phyloP scores from a whole-genome alignment of 1,139 yeast species.

The Debaryomyces nepalensis region DNA sequence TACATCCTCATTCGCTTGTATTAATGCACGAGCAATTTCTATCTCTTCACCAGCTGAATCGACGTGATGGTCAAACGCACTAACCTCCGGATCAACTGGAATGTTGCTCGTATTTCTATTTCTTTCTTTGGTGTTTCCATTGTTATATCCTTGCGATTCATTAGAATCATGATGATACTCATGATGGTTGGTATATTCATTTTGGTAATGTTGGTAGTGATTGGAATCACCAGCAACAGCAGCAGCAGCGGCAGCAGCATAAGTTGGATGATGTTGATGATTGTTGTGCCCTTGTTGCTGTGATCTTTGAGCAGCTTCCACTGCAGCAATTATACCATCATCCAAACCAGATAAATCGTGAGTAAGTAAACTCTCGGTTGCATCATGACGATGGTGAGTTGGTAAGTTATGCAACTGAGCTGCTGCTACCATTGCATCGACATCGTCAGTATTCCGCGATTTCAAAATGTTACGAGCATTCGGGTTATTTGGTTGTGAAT shows the following conservation, averaged over 20 bases:
- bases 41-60: slow-evolving; percentile 54
- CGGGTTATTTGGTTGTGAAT: slow-evolving; percentile 28
- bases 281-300: slow-evolving; percentile 26
- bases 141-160: slow-evolving; percentile 12
- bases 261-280: slow-evolving; percentile 26
- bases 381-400: slow-evolving; percentile 31
- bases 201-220: slow-evolving; percentile 23
- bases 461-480: slow-evolving; percentile 29
- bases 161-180: slow-evolving; percentile 21
- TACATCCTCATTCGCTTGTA: slow-evolving; percentile 58
- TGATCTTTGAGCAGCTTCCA: slow-evolving; percentile 62
- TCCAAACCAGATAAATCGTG: slow-evolving; percentile 51
- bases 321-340: slow-evolving; percentile 67
- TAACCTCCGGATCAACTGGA: slow-evolving; percentile 65
- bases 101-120: slow-evolving; percentile 27
- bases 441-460: slow-evolving; percentile 31
- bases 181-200: slow-evolving; percentile 29
- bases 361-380: slow-evolving; percentile 31
- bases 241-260: slow-evolving; percentile 51
- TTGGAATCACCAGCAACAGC: slow-evolving; percentile 33
- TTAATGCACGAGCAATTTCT: slow-evolving; percentile 68
- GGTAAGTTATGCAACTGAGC: slow-evolving; percentile 41
- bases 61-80: slow-evolving; percentile 54
- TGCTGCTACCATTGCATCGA: slow-evolving; percentile 43
- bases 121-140: slow-evolving; percentile 20